Conservation (phyloP, 2,329 filamentous ascomycete genomes). For the Emmonsiellopsis sp. region DNA sequence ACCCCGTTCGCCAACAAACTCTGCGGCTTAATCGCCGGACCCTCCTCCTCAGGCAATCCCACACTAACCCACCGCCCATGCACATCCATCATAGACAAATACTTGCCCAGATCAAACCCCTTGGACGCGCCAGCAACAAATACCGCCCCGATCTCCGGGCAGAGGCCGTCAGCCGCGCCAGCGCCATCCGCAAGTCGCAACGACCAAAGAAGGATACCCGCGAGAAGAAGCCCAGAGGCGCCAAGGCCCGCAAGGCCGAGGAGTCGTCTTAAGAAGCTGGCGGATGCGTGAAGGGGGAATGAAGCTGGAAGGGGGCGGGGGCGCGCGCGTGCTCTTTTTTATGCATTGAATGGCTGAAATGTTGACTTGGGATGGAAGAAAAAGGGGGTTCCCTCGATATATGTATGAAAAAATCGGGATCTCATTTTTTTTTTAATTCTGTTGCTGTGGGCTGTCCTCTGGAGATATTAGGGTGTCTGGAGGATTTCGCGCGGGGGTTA, state of each 20-base stretch:
- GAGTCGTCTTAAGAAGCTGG: neutral
- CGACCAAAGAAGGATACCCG: constrained; percentile 64
- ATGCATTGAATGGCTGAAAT: neutral
- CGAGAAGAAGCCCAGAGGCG: constrained; percentile 67
- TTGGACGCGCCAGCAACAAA: constrained; percentile 74
- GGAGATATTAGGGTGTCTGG: too few species aligned
- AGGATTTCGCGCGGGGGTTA: too few species aligned
- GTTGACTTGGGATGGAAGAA: too few species aligned
- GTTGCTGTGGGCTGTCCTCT: too few species aligned
- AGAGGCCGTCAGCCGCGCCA: constrained; percentile 75
- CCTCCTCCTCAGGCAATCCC: constrained; percentile 67
- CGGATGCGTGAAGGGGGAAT: neutral
- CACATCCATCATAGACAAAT: constrained; percentile 71
- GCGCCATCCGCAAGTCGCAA: constrained; percentile 73
- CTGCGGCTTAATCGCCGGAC: constrained; percentile 62
- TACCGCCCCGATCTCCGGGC: constrained; percentile 75
- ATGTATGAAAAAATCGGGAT: too few species aligned
- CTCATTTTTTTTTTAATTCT: too few species aligned
- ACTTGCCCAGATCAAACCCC: constrained; percentile 47
- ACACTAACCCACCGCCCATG: constrained; percentile 73
- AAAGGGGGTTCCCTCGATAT: too few species aligned
- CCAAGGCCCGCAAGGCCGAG: constrained; percentile 63
- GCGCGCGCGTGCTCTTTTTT: constrained; percentile 7
- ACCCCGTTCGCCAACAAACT: constrained; percentile 64
- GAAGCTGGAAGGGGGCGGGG: constrained; percentile 12